Conservation (phyloP, 2,329 filamentous ascomycete genomes). For the Cladosporium phlei region DNA sequence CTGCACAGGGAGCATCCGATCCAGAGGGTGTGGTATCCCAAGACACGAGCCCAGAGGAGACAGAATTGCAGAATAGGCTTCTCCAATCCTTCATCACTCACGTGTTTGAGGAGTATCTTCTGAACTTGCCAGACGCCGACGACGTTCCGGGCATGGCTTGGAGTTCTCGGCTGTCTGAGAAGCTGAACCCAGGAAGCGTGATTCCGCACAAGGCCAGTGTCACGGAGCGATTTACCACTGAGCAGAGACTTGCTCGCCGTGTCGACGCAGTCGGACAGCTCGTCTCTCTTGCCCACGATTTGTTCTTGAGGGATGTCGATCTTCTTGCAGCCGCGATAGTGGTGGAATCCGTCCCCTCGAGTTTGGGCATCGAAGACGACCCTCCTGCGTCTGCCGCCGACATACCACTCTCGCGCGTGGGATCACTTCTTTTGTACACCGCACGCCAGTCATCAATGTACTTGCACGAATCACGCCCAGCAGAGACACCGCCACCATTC, state of each 20-base stretch:
- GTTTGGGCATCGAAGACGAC: conserved; percentile 48
- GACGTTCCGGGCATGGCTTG: conserved; percentile 48
- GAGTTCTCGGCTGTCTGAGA: conserved; percentile 60
- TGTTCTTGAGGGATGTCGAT: conserved; percentile 46
- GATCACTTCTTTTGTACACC: conserved; percentile 50
- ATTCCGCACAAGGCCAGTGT: conserved; percentile 59
- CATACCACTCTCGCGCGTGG: conserved; percentile 53
- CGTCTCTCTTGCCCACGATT: conserved; percentile 60
- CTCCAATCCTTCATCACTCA: conserved; percentile 75
- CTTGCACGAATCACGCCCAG: conserved; percentile 42
- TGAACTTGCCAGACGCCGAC: conserved; percentile 40
- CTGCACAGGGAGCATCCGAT: conserved; percentile 46
- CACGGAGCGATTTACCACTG: conserved; percentile 60
- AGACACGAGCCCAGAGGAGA: conserved; percentile 49
- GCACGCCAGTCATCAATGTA: conserved; percentile 48
- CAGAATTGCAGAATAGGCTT: conserved; percentile 57
- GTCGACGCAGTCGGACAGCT: conserved; percentile 68
- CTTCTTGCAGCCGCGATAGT: conserved; percentile 42
- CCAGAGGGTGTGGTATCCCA: conserved; percentile 48
- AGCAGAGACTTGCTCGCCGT: conserved; percentile 56
- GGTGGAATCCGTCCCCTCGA: conserved; percentile 38
- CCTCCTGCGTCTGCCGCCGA: conserved; percentile 49
- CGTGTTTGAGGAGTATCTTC: conserved; percentile 68
- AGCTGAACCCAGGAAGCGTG: conserved; percentile 59
- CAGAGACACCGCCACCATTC: conserved; percentile 33